phyloP scores from a whole-genome alignment of 768 basidiomycete genomes.

The Leccinum rimulosum region DNA sequence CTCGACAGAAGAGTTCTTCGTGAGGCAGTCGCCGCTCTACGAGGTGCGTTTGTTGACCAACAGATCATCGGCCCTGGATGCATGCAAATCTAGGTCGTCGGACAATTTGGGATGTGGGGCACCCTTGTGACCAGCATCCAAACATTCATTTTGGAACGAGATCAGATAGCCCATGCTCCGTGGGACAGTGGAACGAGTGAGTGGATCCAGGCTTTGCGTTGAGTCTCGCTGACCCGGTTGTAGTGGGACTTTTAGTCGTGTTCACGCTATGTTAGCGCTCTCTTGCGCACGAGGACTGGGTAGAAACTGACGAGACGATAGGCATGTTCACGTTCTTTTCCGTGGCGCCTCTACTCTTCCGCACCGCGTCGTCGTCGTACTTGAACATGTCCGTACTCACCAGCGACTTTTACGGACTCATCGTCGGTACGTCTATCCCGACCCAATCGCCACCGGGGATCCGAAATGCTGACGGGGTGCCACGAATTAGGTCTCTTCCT shows the following conservation, averaged over 20 bases:
- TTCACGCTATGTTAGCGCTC: conserved; percentile 39
- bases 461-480: conserved; percentile 1
- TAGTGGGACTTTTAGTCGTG: conserved; percentile 48
- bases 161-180: conserved; percentile 53
- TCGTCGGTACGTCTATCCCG: conserved; percentile 49
- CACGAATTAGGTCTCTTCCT: conserved; percentile 44
- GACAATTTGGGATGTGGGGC: conserved; percentile 83
- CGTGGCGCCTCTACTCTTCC: conserved; percentile 76
- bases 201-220: conserved; percentile 23
- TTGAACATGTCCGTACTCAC: conserved; percentile 84
- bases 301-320: conserved; percentile 17
- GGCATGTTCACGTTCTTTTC: conserved; percentile 84
- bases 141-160: conserved; percentile 69
- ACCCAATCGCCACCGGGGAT: background rate
- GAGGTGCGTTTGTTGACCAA: conserved; percentile 43
- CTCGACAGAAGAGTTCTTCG: conserved; percentile 86
- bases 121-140: conserved; percentile 75
- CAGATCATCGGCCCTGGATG: background rate
- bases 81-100: conserved; percentile 54
- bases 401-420: conserved; percentile 82
- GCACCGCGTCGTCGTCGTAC: conserved; percentile 81
- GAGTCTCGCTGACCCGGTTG: conserved; percentile 33
- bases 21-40: conserved; percentile 74
- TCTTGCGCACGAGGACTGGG: background rate
- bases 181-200: conserved; percentile 72